Evolutionary conservation across 2,329 filamentous ascomycete species (phyloP).

Genomic region (Pestalotiopsis sp.): DNA sequence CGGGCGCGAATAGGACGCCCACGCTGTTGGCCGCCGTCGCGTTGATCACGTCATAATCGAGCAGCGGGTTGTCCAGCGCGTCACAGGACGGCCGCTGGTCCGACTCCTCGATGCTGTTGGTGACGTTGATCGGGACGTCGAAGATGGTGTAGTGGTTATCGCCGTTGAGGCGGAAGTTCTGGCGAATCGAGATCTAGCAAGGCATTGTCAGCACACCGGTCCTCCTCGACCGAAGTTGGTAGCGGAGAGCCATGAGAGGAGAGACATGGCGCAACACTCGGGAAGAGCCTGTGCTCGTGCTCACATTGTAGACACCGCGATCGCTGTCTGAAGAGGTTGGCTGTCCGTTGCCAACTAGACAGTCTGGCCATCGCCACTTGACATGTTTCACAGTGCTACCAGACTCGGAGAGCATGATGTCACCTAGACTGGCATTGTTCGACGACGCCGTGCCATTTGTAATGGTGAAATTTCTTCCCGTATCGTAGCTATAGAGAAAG

Average conservation of each 20-base stretch:
- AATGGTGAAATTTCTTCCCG: constrained; percentile 69
- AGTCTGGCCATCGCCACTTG: constrained; percentile 73
- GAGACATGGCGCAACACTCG: not conserved
- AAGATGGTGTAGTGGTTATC: constrained; percentile 71
- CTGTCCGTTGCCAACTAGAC: constrained; percentile 64
- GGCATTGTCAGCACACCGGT: not conserved
- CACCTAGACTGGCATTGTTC: constrained; percentile 57
- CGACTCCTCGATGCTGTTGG: constrained; percentile 60
- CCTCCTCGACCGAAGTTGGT: not conserved
- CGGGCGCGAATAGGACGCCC: constrained; percentile 54
- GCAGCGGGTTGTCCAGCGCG: constrained; percentile 52
- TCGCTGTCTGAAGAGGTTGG: constrained; percentile 48
- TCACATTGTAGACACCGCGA: constrained; percentile 66
- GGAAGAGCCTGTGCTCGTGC: constrained; percentile 18
- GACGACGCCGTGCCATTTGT: constrained; percentile 61
- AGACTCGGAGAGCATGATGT: constrained; percentile 66
- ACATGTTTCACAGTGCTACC: constrained; percentile 75
- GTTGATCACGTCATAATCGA: constrained; percentile 49
- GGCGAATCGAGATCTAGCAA: constrained; percentile 67
- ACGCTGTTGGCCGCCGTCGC: constrained; percentile 44
- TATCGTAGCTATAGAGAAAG: constrained; percentile 67
- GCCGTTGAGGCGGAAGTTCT: constrained; percentile 69
- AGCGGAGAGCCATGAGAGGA: not conserved
- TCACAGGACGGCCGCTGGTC: constrained; percentile 52
- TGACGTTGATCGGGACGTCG: constrained; percentile 69